A percentile compares a stretch with the other conserved stretches of the same genome.
phyloP scores from a whole-genome alignment of 768 basidiomycete genomes.

The Erythrobasidium yunnanense region DNA sequence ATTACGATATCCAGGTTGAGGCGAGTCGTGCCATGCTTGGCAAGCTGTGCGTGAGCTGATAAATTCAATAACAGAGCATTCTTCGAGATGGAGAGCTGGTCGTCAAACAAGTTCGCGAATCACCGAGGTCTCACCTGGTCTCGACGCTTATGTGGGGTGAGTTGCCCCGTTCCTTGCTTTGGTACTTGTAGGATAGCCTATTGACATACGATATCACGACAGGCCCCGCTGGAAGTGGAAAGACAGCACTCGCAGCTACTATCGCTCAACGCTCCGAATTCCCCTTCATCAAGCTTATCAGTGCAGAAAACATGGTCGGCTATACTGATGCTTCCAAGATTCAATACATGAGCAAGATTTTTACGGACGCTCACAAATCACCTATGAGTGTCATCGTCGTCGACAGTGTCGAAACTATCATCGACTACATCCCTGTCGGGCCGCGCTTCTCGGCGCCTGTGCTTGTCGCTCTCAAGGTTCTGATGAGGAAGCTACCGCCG shows the following conservation, averaged over 20 bases:
- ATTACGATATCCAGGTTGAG: conserved; percentile 46
- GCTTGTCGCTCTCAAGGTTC: conserved; percentile 75
- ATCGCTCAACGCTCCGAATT: conserved; percentile 88
- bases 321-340: conserved; percentile 88
- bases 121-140: conserved; percentile 80
- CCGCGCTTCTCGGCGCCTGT: conserved; percentile 92
- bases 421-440: conserved; percentile 95
- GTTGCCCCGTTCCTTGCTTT: no score
- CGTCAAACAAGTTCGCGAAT: conserved; percentile 85
- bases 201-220: conserved; percentile 75
- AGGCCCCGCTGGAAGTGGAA: conserved; percentile 81
- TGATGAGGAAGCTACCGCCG: conserved; percentile 78
- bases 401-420: conserved; percentile 81
- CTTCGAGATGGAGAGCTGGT: conserved; percentile 75
- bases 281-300: conserved; percentile 95
- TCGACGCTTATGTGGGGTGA: no score
- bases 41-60: not conserved
- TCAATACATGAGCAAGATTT: conserved; percentile 77
- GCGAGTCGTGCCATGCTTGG: not conserved
- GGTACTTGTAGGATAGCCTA: no score
- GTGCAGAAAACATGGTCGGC: conserved; percentile 94
- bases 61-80: conserved; percentile 52
- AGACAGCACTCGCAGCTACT: conserved; percentile 85
- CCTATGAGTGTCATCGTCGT: conserved; percentile 91
- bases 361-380: conserved; percentile 92